phyloP scores from a whole-genome alignment of 139 green algal species.

The Mesotaenium endlicherianum region DNA sequence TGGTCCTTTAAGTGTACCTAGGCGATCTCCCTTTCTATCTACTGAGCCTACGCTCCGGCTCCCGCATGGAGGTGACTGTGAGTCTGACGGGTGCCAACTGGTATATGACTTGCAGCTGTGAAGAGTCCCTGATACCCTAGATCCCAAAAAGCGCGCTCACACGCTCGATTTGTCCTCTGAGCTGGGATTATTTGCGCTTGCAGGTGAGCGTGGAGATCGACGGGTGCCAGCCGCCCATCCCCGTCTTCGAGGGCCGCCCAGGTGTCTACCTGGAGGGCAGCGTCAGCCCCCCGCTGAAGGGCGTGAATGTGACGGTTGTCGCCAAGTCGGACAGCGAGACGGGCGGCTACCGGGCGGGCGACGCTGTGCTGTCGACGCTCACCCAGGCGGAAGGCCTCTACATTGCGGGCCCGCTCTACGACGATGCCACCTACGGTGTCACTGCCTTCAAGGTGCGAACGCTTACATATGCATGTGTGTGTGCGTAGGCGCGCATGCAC shows the following conservation, averaged over 20 bases:
- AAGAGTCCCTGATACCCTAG: too few relatives aligned
- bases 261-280: slow-evolving; percentile 38
- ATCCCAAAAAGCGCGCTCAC: too few relatives aligned
- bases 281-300: slow-evolving; percentile 9
- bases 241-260: slow-evolving; percentile 19
- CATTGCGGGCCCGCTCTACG: slow-evolving; percentile 35
- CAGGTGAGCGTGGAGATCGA: background rate
- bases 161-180: background rate
- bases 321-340: slow-evolving; percentile 8
- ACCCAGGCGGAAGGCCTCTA: slow-evolving; percentile 20
- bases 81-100: too few relatives aligned
- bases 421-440: slow-evolving; percentile 41
- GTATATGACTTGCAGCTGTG: too few relatives aligned
- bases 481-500: background rate
- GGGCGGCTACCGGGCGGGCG: slow-evolving; percentile 10
- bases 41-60: too few relatives aligned
- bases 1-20: too few relatives aligned
- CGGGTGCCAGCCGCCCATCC: background rate
- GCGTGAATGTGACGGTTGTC: slow-evolving; percentile 37
- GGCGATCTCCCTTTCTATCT: too few relatives aligned
- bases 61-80: too few relatives aligned
- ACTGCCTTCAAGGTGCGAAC: slow-evolving; percentile 9
- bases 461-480: background rate
- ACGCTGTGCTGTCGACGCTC: slow-evolving; percentile 4
- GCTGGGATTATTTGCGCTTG: background rate